Conservation (phyloP, 108 stramenopile species). For the Aurantiochytrium sp. region DNA sequence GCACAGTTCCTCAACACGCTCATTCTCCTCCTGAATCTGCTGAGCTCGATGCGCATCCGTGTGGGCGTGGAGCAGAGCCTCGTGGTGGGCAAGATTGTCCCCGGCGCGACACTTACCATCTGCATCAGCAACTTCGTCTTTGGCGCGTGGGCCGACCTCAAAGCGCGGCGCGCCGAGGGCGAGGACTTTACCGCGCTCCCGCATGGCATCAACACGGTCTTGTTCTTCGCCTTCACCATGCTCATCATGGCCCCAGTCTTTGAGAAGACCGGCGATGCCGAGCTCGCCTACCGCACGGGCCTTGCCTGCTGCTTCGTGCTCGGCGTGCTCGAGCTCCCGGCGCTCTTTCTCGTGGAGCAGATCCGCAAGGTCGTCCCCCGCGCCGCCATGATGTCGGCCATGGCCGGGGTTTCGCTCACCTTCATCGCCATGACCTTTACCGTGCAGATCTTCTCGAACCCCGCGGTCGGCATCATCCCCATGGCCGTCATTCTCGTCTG, state of each 20-base stretch:
- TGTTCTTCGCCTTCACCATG: slow-evolving; percentile 26
- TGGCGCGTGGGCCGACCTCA: slow-evolving; percentile 25
- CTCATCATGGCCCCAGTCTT: slow-evolving; percentile 29
- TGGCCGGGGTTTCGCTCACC: slow-evolving; percentile 13
- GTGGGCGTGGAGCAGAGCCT: neutral
- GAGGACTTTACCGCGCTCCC: slow-evolving; percentile 20
- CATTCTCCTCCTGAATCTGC: neutral
- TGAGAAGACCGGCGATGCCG: slow-evolving; percentile 3
- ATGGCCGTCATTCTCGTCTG: neutral
- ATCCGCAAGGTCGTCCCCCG: slow-evolving; percentile 19
- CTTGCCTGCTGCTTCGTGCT: slow-evolving; percentile 18
- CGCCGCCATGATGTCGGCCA: slow-evolving; percentile 26
- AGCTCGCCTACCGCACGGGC: slow-evolving; percentile 16
- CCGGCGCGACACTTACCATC: neutral
- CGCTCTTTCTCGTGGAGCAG: neutral
- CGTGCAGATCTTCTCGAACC: slow-evolving; percentile 17
- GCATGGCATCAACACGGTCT: slow-evolving; percentile 1
- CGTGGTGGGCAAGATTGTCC: neutral
- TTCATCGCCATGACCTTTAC: slow-evolving; percentile 26
- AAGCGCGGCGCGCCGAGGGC: neutral
- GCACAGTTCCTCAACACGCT: slow-evolving; percentile 22
- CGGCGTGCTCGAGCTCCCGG: slow-evolving; percentile 8
- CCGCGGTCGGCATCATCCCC: slow-evolving; percentile 10
- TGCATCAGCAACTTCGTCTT: neutral
- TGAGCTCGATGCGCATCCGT: slow-evolving; percentile 1